phyloP scores from a whole-genome alignment of 164 flowering plant species.

The Piper longum region DNA sequence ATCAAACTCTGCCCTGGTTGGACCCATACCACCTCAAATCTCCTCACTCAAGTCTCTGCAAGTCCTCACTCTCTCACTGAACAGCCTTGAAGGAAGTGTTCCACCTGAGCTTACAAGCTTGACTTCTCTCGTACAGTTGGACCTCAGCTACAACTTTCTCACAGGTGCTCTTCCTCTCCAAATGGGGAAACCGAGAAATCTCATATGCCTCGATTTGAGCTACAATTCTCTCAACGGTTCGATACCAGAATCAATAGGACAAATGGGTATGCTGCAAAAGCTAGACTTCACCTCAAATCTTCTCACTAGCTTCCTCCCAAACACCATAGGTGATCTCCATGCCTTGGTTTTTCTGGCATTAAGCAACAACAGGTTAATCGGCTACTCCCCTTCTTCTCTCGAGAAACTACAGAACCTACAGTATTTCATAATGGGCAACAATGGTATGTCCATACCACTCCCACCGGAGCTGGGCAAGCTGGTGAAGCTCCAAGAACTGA shows the following conservation, averaged over 20 bases:
- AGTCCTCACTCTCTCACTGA: conserved; percentile 74
- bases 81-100: conserved; percentile 37
- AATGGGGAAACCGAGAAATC: conserved; percentile 44
- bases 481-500: conserved; percentile 57
- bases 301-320: conserved; percentile 47
- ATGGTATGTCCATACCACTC: conserved; percentile 50
- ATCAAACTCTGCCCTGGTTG: conserved; percentile 53
- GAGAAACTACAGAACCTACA: conserved; percentile 40
- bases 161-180: conserved; percentile 41
- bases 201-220: conserved; percentile 69
- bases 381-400: conserved; percentile 43
- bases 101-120: conserved; percentile 34
- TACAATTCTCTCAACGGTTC: conserved; percentile 45
- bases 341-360: conserved; percentile 50
- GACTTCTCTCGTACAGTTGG: conserved; percentile 48
- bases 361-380: conserved; percentile 46
- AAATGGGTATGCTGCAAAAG: conserved; percentile 59
- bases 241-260: conserved; percentile 51
- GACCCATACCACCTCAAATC: conserved; percentile 63
- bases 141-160: conserved; percentile 67
- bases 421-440: conserved; percentile 74
- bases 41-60: conserved; percentile 41
- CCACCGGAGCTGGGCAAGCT: conserved; percentile 44
- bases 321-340: conserved; percentile 31
- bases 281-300: conserved; percentile 73